Base-by-base conservation (phyloP, 2,329 filamentous ascomycete genomes). In the Colletotrichum higginsianum region DNA sequence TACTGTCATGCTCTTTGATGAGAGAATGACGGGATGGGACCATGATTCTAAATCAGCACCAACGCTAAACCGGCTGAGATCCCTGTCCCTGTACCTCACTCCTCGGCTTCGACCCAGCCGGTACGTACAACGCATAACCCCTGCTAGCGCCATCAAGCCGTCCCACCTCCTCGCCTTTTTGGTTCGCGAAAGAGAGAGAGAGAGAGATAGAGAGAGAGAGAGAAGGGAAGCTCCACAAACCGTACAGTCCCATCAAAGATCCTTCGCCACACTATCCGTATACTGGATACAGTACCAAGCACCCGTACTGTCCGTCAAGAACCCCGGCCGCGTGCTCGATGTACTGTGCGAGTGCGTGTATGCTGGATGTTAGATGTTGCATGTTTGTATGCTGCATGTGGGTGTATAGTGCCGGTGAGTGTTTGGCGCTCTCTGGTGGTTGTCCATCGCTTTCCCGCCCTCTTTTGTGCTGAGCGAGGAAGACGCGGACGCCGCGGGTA, bases 21-120 rank as follows among this genome's bases (percentile, higher is more conserved):
- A 63, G 65, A 47, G 58, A 68, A 64, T 71, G 68, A 71, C 68
- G 68, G 68, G 52, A 71, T 71, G 68, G 68, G 52, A 68, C 68
- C 65, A 63, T 68, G 40, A 71, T 63, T 68, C 57, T 64, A 68
- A 58, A 68, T 71, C 68, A 63, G 38, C 64, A 71, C 53, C 65
- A 67, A 71, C 57, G 58, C 65, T 63, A 71, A 55, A 52, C 58
- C 46, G 46, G 35, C 30, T 57, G n/a, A 23, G 21, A 26, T 53
- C 58, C 58, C 44, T 63, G 58, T 68, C 52, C 68, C 58, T 71
- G 57, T 26, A 40, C 23, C 46, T 67, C 18, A 16, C 44, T 62
- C 46, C 30, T 56, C 23, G 26, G 38, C 53, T 38, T 58, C 21
- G n/a, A 53, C 23, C 49, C 64, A 52, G 40, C 15, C 56, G 50